Evolutionary conservation across 352 stramenopile genomes (phyloP).

Genomic region (Blastocystis sp.): DNA sequence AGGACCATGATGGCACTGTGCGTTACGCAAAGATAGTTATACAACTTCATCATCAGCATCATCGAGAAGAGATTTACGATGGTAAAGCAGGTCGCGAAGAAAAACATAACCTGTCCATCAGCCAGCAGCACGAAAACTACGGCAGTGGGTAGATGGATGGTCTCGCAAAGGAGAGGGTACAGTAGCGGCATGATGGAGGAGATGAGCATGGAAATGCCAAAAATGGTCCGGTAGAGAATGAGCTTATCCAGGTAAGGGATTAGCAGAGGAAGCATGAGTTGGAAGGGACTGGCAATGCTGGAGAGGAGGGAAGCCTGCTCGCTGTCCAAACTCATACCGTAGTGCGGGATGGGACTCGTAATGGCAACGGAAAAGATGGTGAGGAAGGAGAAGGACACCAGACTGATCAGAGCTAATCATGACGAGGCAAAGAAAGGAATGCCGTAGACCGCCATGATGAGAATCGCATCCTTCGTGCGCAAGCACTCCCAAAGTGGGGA

Average conservation of each 20-base stretch:
- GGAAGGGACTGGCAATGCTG: not conserved
- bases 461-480: not conserved
- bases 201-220: not conserved
- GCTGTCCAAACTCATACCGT: constrained; percentile 5
- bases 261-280: not conserved
- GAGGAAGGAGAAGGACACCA: not conserved
- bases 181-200: not conserved
- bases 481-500: not conserved
- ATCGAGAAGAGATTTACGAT: not conserved
- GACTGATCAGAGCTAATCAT: not conserved
- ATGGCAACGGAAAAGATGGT: not conserved
- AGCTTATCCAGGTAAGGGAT: constrained; percentile 7
- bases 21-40: not conserved
- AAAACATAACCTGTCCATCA: not conserved
- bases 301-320: not conserved
- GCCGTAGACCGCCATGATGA: not conserved
- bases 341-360: not conserved
- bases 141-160: not conserved
- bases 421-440: not conserved
- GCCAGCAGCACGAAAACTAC: not conserved
- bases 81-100: not conserved
- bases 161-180: not conserved
- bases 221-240: constrained; percentile 4
- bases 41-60: constrained; percentile 34
- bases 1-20: constrained; percentile 19